These are phyloP conservation scores for Guadua angustifolia DNA, from an alignment of 176 grass and related monocot genomes.

Conservation along the genomic window DNA sequence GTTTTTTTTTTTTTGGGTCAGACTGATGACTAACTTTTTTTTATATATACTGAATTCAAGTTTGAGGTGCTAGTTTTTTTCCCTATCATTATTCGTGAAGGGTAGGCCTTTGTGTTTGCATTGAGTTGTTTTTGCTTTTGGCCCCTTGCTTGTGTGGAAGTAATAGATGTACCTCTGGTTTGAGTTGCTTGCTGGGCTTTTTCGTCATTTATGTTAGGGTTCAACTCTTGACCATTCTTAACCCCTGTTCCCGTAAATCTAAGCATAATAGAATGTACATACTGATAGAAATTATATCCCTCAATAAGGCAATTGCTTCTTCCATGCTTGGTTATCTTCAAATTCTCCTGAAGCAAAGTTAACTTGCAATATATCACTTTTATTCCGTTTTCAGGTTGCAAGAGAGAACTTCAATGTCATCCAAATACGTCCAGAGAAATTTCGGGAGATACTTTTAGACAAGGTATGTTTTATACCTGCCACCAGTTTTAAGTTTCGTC, in stretches of 20 bases:
- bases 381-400: constrained; percentile 57
- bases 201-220: neutral
- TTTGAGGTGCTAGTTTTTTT: neutral
- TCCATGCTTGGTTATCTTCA: neutral
- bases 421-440: constrained; percentile 61
- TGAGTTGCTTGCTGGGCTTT: constrained; percentile 6
- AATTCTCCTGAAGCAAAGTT: neutral
- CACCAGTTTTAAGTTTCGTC: constrained; percentile 4
- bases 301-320: constrained; percentile 14
- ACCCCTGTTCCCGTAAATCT: neutral
- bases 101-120: neutral
- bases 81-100: neutral
- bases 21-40: neutral
- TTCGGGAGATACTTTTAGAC: constrained; percentile 88
- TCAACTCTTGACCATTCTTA: constrained; percentile 2
- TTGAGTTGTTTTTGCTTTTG: neutral
- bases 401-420: constrained; percentile 66
- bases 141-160: neutral
- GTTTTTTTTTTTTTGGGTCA: constrained; percentile 24
- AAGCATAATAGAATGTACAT: neutral
- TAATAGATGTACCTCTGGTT: neutral
- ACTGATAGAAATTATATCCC: neutral
- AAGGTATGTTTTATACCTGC: constrained; percentile 62
- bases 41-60: neutral
- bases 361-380: neutral